Conservation (phyloP, 352 stramenopile genomes). For the Phytopythium ostracodes region DNA sequence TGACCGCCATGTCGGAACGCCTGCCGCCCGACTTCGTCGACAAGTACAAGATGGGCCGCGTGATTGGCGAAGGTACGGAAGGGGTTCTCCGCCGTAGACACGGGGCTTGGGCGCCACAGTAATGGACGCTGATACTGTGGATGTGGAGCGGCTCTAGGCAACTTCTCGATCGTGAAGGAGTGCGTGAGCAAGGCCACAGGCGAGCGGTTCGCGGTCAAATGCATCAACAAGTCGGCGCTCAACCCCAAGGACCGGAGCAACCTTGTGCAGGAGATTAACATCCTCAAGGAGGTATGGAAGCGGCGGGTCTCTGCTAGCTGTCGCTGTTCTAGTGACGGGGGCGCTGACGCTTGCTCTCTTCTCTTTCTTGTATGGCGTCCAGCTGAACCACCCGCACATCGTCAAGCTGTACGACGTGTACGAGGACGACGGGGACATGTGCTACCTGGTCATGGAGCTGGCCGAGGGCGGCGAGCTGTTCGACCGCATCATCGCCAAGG, state of each 20-base stretch:
- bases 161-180: constrained; percentile 84
- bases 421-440: constrained; percentile 65
- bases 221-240: constrained; percentile 76
- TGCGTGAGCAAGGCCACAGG: constrained; percentile 48
- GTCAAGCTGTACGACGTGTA: constrained; percentile 86
- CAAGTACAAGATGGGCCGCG: constrained; percentile 78
- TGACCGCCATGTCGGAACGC: constrained; percentile 38
- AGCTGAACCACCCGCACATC: constrained; percentile 86
- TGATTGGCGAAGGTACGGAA: constrained; percentile 68
- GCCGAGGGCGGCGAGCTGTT: constrained; percentile 90
- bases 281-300: constrained; percentile 66
- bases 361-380: no score
- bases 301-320: no score
- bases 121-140: no score
- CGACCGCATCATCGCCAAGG: constrained; percentile 90
- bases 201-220: constrained; percentile 72
- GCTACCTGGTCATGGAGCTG: constrained; percentile 89
- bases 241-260: constrained; percentile 81
- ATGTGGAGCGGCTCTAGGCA: constrained; percentile 51
- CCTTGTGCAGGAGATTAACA: constrained; percentile 80
- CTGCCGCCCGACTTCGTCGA: constrained; percentile 53
- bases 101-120: no score
- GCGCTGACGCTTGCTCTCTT: no score
- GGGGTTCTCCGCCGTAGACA: no score
- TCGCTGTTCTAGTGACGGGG: no score